Evolutionary conservation across 768 basidiomycete genomes (phyloP).

Genomic region (Mycena galericulata): DNA sequence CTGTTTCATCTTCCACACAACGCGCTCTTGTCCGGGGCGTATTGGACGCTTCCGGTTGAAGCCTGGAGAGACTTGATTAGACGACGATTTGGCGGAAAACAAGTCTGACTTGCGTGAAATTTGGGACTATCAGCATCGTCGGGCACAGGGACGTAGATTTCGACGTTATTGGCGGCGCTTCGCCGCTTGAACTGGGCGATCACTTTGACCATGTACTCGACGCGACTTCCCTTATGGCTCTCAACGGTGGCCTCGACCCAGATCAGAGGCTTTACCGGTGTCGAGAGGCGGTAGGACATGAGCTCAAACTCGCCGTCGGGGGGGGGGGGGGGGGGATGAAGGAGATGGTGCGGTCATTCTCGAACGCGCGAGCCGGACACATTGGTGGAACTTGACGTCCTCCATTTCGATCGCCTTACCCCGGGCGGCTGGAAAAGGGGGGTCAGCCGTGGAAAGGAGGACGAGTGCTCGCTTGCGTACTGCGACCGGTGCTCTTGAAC

Average conservation of each 20-base stretch:
- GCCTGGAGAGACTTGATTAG: slow-evolving; percentile 63
- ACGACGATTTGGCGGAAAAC: neutral
- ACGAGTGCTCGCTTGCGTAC: slow-evolving; percentile 57
- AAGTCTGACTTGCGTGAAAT: slow-evolving; percentile 80
- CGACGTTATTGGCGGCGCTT: slow-evolving; percentile 98
- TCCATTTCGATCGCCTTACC: slow-evolving; percentile 99
- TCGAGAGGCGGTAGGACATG: slow-evolving; percentile 97
- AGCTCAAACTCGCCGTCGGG: slow-evolving; percentile 99
- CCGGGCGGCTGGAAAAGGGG: slow-evolving; percentile 72
- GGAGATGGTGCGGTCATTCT: slow-evolving; percentile 98
- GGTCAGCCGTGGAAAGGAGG: neutral
- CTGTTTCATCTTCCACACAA: slow-evolving; percentile 99
- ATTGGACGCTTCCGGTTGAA: slow-evolving; percentile 94
- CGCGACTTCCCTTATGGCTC: slow-evolving; percentile 90
- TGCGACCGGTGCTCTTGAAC: slow-evolving; percentile 97
- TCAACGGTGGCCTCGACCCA: slow-evolving; percentile 99
- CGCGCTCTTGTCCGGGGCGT: slow-evolving; percentile 97
- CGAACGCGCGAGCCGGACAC: slow-evolving; percentile 97
- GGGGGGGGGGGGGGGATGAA: too few species aligned
- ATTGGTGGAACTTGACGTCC: slow-evolving; percentile 99
- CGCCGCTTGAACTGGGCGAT: slow-evolving; percentile 98
- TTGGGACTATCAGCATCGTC: slow-evolving; percentile 99
- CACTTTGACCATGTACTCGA: slow-evolving; percentile 96
- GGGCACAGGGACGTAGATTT: slow-evolving; percentile 98
- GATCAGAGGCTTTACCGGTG: slow-evolving; percentile 95